Evolutionary conservation across 805 yeast species (phyloP).

Genomic region (Debaryomyces prosopidis): DNA sequence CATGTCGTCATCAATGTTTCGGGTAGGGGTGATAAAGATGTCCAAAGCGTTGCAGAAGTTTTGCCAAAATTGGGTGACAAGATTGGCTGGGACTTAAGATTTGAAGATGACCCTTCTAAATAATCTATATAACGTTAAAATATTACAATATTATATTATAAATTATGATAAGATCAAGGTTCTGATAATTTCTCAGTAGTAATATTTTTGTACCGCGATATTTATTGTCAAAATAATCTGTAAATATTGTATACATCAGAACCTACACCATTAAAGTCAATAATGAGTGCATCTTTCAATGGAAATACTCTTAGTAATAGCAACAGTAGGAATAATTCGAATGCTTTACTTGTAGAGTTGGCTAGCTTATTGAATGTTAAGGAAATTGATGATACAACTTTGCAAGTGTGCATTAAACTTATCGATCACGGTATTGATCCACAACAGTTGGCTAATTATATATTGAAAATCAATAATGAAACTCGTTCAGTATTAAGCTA

Average conservation of each 20-base stretch:
- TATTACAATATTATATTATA: no score
- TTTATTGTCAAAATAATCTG: no score
- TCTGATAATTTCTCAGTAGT: no score
- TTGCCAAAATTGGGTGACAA: conserved; percentile 86
- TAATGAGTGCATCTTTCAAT: not conserved
- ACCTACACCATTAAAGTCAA: no score
- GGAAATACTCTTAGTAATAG: not conserved
- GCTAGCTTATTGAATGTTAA: conserved; percentile 23
- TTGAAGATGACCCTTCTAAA: conserved; percentile 54
- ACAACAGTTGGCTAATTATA: conserved; percentile 23
- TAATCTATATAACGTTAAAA: conserved; percentile 8
- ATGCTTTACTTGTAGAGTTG: conserved; percentile 19
- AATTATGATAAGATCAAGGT: no score
- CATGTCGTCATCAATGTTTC: conserved; percentile 86
- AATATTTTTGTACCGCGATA: no score
- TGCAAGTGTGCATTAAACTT: conserved; percentile 32
- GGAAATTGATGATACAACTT: conserved; percentile 26
- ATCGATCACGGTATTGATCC: conserved; percentile 44
- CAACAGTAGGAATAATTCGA: conserved; percentile 6
- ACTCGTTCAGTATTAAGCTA: conserved; percentile 15
- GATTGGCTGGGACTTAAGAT: conserved; percentile 96
- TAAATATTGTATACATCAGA: no score
- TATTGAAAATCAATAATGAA: conserved; percentile 26
- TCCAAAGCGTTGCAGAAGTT: conserved; percentile 93
- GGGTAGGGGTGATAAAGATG: conserved; percentile 99